Conservation (phyloP, 2,329 filamentous ascomycete genomes). For the Rugonectria rugulosa region DNA sequence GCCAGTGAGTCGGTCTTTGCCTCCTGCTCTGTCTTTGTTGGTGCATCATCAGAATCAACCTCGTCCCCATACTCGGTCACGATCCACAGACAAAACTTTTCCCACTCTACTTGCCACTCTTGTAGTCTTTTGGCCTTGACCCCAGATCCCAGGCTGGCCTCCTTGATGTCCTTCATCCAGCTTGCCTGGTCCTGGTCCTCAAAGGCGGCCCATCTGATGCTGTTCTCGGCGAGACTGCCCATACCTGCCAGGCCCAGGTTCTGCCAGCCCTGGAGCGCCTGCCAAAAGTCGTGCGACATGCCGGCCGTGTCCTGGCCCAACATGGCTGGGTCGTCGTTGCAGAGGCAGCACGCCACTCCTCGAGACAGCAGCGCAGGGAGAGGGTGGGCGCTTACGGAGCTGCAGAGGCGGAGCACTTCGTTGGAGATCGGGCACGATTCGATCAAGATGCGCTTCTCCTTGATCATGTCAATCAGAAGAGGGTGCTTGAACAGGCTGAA, state of each 20-base stretch:
- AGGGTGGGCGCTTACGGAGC: slow-evolving; percentile 78
- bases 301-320: slow-evolving; percentile 83
- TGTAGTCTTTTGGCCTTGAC: slow-evolving; percentile 75
- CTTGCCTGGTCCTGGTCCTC: slow-evolving; percentile 77
- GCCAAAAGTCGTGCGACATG: slow-evolving; percentile 94
- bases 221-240: slow-evolving; percentile 89
- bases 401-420: slow-evolving; percentile 82
- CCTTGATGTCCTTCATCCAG: slow-evolving; percentile 77
- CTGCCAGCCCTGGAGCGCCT: slow-evolving; percentile 88
- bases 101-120: slow-evolving; percentile 84
- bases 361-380: slow-evolving; percentile 84
- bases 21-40: neutral
- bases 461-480: slow-evolving; percentile 85
- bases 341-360: slow-evolving; percentile 83
- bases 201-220: slow-evolving; percentile 87
- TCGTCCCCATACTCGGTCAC: slow-evolving; percentile 77
- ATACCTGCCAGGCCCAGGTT: slow-evolving; percentile 89
- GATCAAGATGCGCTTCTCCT: slow-evolving; percentile 85
- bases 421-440: slow-evolving; percentile 94
- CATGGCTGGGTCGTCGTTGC: slow-evolving; percentile 91
- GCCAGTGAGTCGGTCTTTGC: neutral
- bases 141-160: slow-evolving; percentile 75
- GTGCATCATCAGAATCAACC: slow-evolving; percentile 52
- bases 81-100: slow-evolving; percentile 90
- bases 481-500: slow-evolving; percentile 93